Evolutionary conservation across 2,329 filamentous ascomycete species (phyloP).

Genomic region (Beauveria bassiana): DNA sequence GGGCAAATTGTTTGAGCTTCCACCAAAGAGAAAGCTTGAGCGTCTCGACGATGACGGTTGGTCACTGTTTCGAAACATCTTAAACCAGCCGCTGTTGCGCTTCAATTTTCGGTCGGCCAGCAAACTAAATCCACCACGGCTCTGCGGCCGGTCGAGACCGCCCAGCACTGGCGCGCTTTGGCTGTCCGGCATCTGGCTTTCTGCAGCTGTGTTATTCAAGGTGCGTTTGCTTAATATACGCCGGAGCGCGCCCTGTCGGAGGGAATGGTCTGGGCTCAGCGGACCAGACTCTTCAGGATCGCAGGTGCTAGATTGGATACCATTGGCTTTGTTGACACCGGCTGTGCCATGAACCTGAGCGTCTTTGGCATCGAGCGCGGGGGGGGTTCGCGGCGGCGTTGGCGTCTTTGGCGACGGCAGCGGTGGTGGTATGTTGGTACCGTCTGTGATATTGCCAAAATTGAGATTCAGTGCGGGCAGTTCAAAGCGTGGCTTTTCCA

Average conservation of each 20-base stretch:
- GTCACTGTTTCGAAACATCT: conserved; percentile 38
- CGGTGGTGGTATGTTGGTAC: conserved; percentile 53
- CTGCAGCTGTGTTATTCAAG: conserved; percentile 46
- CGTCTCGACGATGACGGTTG: conserved; percentile 30
- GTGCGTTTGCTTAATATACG: conserved; percentile 49
- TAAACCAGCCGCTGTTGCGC: conserved; percentile 53
- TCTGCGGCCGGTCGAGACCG: conserved; percentile 36
- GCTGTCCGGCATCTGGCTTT: conserved; percentile 37
- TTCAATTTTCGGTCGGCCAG: conserved; percentile 46
- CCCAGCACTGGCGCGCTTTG: conserved; percentile 25
- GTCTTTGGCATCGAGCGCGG: conserved; percentile 16
- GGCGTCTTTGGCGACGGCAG: conserved; percentile 46
- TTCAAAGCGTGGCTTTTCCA: conserved; percentile 37
- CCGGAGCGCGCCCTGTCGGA: conserved; percentile 48
- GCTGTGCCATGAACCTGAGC: conserved; percentile 1
- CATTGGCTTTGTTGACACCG: conserved; percentile 27
- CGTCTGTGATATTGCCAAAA: conserved; percentile 52
- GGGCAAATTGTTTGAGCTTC: conserved; percentile 23
- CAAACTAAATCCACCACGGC: conserved; percentile 41
- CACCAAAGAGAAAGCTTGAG: conserved; percentile 35
- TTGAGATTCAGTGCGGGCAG: conserved; percentile 51
- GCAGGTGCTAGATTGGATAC: conserved; percentile 39
- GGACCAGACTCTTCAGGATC: conserved; percentile 43
- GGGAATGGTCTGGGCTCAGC: conserved; percentile 43
- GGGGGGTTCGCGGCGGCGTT: conserved; percentile 33